Evolutionary conservation across 345 rosid genomes (phyloP).

Genomic region (Eutrema japonicum): DNA sequence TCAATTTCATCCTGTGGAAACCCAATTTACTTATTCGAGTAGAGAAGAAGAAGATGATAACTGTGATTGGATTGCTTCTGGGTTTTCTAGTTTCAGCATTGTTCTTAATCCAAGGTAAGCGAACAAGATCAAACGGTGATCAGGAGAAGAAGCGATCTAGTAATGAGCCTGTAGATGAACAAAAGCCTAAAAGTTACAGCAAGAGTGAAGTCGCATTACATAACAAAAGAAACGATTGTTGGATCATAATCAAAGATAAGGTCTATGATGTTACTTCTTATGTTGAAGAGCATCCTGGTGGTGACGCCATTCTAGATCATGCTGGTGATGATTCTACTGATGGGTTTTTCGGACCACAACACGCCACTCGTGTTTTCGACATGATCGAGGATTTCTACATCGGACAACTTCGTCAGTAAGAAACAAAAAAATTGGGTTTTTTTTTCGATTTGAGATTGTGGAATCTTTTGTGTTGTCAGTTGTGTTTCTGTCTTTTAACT

Average conservation of each 20-base stretch:
- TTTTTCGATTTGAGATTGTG: conserved; percentile 3
- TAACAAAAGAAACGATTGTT: conserved; percentile 82
- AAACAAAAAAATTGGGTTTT: not conserved
- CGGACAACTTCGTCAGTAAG: conserved; percentile 55
- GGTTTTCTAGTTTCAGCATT: conserved; percentile 52
- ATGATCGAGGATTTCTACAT: conserved; percentile 83
- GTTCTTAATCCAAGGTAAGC: conserved; percentile 46
- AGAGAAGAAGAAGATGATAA: conserved; percentile 39
- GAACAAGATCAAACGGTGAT: conserved; percentile 43
- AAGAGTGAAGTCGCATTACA: conserved; percentile 67
- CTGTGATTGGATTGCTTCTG: conserved; percentile 49
- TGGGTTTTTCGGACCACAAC: conserved; percentile 97
- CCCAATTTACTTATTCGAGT: not conserved
- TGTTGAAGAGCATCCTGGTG: conserved; percentile 98
- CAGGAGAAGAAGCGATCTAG: conserved; percentile 35
- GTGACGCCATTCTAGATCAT: conserved; percentile 82
- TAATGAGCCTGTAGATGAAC: conserved; percentile 31
- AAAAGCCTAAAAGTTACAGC: conserved; percentile 49
- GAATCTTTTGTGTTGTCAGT: not conserved
- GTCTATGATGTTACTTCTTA: conserved; percentile 87
- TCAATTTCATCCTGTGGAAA: conserved; percentile 3
- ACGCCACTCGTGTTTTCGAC: conserved; percentile 75
- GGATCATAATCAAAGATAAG: conserved; percentile 85
- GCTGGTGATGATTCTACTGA: conserved; percentile 95
- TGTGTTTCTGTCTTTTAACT: conserved; percentile 14